Evolutionary conservation across 257 asterid species (phyloP).

Genomic region (Lithospermum erythrorhizon): DNA sequence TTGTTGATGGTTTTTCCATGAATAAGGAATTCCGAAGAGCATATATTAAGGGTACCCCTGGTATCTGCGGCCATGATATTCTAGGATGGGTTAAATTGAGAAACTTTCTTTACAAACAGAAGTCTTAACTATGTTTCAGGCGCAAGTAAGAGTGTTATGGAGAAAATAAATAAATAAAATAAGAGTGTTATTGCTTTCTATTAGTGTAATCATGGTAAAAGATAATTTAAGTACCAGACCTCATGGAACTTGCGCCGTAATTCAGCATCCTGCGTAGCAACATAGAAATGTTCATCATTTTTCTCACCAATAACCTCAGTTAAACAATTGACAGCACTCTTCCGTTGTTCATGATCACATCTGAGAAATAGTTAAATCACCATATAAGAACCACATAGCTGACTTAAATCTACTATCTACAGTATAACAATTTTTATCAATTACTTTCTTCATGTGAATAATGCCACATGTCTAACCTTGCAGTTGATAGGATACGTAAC

Average conservation of each 20-base stretch:
- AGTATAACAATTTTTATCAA: background rate
- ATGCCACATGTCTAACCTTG: slow-evolving; percentile 36
- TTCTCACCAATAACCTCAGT: slow-evolving; percentile 68
- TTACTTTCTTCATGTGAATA: background rate
- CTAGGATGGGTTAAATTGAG: background rate
- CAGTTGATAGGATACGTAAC: slow-evolving; percentile 61
- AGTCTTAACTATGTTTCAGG: too few relatives aligned
- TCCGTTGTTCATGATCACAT: slow-evolving; percentile 77
- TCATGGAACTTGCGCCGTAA: slow-evolving; percentile 57
- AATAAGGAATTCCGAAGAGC: slow-evolving; percentile 75
- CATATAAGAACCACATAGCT: slow-evolving; percentile 10
- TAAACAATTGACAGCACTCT: slow-evolving; percentile 59
- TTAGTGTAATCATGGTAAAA: background rate
- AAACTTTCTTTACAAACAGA: background rate
- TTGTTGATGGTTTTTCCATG: slow-evolving; percentile 67
- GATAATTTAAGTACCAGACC: slow-evolving; percentile 30
- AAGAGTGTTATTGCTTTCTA: background rate
- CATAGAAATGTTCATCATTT: slow-evolving; percentile 75
- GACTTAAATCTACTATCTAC: background rate
- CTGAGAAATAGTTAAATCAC: slow-evolving; percentile 27
- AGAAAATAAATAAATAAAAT: too few relatives aligned
- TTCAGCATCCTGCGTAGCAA: slow-evolving; percentile 86
- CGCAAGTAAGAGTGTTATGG: too few relatives aligned
- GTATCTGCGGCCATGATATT: slow-evolving; percentile 35
- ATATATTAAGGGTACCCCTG: slow-evolving; percentile 74